Percentiles rank a stretch among this genome's conserved stretches.
These are phyloP conservation scores for Fomitopsis palustris DNA, from an alignment of 1,284 basidiomycete genomes.

Conservation along the genomic window DNA sequence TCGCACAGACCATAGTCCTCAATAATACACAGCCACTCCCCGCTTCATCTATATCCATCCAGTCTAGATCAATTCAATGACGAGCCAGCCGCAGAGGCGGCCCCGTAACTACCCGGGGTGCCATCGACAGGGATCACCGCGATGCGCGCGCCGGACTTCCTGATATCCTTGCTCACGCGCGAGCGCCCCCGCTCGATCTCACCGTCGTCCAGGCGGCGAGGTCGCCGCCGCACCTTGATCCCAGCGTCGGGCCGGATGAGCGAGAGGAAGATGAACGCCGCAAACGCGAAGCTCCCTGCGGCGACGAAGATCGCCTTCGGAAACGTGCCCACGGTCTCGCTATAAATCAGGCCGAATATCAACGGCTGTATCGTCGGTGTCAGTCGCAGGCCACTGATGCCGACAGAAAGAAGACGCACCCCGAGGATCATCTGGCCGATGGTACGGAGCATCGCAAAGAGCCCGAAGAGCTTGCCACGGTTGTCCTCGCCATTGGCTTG, in stretches of 20 bases:
- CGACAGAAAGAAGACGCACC: conserved; percentile 36
- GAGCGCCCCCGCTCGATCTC: conserved; percentile 34
- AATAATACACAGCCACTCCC: no score
- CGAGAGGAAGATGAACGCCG: conserved; percentile 44
- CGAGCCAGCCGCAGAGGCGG: no score
- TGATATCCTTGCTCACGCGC: conserved; percentile 33
- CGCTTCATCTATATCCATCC: no score
- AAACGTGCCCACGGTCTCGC: conserved; percentile 57
- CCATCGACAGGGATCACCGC: background rate
- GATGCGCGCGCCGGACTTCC: conserved; percentile 9
- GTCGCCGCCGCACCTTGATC: conserved; percentile 14
- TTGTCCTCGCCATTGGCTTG: conserved; percentile 41
- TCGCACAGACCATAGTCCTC: no score
- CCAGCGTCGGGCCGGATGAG: conserved; percentile 45
- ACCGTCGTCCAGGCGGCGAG: conserved; percentile 12
- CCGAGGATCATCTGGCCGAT: conserved; percentile 66
- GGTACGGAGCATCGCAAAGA: conserved; percentile 63
- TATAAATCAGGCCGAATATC: conserved; percentile 67
- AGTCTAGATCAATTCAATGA: no score
- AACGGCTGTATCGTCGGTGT: conserved; percentile 46
- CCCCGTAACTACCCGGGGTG: no score
- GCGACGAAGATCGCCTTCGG: conserved; percentile 65
- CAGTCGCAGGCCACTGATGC: background rate
- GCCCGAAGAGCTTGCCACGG: conserved; percentile 61
- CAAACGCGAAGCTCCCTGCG: conserved; percentile 47